Evolutionary conservation across 78 protist genomes (phyloP).

Genomic region (Planoprotostelium fungivorum): DNA sequence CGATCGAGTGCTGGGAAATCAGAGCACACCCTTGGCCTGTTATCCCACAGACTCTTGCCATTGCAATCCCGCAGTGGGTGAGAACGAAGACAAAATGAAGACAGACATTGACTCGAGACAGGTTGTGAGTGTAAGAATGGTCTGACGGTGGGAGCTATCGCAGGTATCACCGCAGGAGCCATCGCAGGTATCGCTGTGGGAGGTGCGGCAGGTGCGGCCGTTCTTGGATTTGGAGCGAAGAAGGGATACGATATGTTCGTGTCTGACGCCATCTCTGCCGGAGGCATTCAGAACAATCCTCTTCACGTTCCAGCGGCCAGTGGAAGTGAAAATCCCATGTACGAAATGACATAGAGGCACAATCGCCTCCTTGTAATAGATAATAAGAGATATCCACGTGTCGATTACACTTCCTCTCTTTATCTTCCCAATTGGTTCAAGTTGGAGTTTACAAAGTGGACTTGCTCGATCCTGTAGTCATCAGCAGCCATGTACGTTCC

Average conservation of each 20-base stretch:
- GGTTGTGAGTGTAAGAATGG: neutral
- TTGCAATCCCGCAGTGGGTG: neutral
- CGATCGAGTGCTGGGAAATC: neutral
- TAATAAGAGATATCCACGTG: no score
- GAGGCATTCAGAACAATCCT: neutral
- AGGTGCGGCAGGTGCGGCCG: neutral
- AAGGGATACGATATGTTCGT: neutral
- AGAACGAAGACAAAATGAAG: neutral
- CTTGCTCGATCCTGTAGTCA: neutral
- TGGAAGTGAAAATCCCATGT: neutral
- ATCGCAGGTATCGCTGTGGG: neutral
- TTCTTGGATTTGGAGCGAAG: neutral
- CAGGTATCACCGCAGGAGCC: neutral
- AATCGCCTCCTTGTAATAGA: no score
- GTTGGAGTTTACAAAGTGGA: neutral
- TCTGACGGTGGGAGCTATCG: neutral
- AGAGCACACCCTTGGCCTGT: neutral
- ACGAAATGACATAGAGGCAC: neutral
- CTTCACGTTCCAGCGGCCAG: neutral
- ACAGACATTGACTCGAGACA: neutral
- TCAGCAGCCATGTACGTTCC: neutral
- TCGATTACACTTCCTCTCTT: neutral
- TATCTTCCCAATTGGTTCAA: neutral
- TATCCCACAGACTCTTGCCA: neutral
- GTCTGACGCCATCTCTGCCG: neutral